Evolutionary conservation across 2,329 filamentous ascomycete species (phyloP).

Genomic region (Botrytis deweyae): DNA sequence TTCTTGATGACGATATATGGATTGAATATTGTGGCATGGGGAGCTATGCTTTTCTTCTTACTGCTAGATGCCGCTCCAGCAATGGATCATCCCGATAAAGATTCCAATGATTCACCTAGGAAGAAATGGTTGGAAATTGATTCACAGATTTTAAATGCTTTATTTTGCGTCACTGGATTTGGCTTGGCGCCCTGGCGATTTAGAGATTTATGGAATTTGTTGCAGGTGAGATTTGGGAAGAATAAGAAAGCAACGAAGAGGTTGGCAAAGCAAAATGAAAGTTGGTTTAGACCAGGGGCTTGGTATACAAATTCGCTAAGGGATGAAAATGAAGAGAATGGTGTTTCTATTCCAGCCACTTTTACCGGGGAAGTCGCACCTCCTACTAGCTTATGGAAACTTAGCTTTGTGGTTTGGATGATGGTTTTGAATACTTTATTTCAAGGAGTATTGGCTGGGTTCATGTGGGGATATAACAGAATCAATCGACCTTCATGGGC

Average conservation of each 20-base stretch:
- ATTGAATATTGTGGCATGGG: conserved; percentile 81
- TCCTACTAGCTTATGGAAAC: conserved; percentile 66
- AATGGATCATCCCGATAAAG: conserved; percentile 68
- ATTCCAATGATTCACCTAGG: conserved; percentile 69
- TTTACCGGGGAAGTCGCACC: conserved; percentile 68
- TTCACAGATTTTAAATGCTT: conserved; percentile 29
- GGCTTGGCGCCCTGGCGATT: conserved; percentile 74
- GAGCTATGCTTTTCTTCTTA: conserved; percentile 85
- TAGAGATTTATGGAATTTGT: conserved; percentile 70
- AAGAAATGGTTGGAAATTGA: conserved; percentile 75
- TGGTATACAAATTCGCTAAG: conserved; percentile 54
- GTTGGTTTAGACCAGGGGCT: conserved; percentile 70
- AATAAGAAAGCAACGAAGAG: conserved; percentile 57
- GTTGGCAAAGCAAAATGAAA: conserved; percentile 68
- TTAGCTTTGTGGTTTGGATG: conserved; percentile 57
- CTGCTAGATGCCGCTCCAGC: conserved; percentile 69
- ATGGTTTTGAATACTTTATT: conserved; percentile 42
- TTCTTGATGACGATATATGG: conserved; percentile 77
- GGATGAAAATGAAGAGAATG: conserved; percentile 51
- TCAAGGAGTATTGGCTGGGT: conserved; percentile 22
- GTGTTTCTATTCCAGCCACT: conserved; percentile 51
- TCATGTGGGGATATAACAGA: conserved; percentile 30
- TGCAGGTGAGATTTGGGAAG: conserved; percentile 57
- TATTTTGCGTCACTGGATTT: conserved; percentile 30
- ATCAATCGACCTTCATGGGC: conserved; percentile 26